A percentile compares a stretch with the other conserved stretches of the same genome.
Conservation (phyloP, 768 basidiomycete genomes). For the Boletus speciosus region DNA sequence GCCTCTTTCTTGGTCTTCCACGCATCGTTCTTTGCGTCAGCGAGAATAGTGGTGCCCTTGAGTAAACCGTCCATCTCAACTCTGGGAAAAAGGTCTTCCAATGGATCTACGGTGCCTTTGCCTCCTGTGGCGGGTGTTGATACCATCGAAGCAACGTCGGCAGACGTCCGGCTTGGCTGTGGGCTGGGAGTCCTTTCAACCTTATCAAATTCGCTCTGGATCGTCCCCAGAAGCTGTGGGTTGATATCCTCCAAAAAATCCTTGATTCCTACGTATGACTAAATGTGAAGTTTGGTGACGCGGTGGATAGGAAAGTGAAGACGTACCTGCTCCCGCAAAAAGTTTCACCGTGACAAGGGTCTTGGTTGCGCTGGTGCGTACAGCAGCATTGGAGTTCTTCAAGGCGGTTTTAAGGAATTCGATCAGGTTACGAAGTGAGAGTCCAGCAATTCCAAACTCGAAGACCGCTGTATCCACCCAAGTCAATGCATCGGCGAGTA, state of each 20-base stretch:
- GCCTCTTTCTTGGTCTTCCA: constrained; percentile 99
- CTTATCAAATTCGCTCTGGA: constrained; percentile 90
- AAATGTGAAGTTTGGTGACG: background rate
- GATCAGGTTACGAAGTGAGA: constrained; percentile 80
- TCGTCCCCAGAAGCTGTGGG: constrained; percentile 87
- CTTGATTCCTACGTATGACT: constrained; percentile 67
- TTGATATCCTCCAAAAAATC: constrained; percentile 93
- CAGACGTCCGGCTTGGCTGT: constrained; percentile 71
- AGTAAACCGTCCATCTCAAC: constrained; percentile 88
- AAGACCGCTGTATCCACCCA: constrained; percentile 85
- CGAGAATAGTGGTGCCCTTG: constrained; percentile 76
- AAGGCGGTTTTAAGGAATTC: constrained; percentile 86
- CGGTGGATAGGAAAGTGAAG: background rate
- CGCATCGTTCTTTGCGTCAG: constrained; percentile 85
- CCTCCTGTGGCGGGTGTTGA: constrained; percentile 40
- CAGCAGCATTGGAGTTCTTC: constrained; percentile 91
- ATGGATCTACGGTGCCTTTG: constrained; percentile 53
- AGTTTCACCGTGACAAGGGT: constrained; percentile 86
- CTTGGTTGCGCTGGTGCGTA: constrained; percentile 92
- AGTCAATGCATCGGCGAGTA: constrained; percentile 81
- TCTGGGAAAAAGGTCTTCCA: constrained; percentile 94
- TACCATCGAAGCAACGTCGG: constrained; percentile 60
- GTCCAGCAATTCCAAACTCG: constrained; percentile 89
- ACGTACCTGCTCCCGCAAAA: constrained; percentile 84
- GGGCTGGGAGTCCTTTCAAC: constrained; percentile 75